These are phyloP conservation scores for Takakia lepidozioides DNA, from an alignment of 225 moss, liverwort and hornwort genomes.

Conservation along the genomic window DNA sequence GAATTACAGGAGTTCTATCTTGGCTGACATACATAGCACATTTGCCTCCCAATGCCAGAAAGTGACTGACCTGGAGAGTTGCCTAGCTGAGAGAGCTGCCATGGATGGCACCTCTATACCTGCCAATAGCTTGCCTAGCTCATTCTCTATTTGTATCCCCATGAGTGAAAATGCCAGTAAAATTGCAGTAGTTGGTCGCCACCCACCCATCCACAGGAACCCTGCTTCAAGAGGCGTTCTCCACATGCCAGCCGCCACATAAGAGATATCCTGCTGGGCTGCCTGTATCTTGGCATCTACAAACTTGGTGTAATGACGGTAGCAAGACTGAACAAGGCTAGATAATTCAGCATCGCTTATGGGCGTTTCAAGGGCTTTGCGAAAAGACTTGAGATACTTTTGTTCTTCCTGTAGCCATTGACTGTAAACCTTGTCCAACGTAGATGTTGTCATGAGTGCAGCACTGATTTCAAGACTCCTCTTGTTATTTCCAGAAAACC, in stretches of 20 bases:
- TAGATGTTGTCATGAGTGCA: constrained; percentile 34
- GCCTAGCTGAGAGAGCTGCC: constrained; percentile 59
- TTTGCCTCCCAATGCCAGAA: too few relatives aligned
- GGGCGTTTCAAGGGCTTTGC: constrained; percentile 22
- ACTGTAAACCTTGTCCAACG: constrained; percentile 39
- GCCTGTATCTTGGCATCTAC: constrained; percentile 61
- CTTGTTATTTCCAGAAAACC: too few relatives aligned
- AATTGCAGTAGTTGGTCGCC: constrained; percentile 57
- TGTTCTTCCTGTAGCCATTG: constrained; percentile 48
- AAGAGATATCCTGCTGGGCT: constrained; percentile 53
- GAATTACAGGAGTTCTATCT: too few relatives aligned
- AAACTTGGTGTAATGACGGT: constrained; percentile 40
- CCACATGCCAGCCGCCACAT: constrained; percentile 61
- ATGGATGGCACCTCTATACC: constrained; percentile 58
- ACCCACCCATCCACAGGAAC: constrained; percentile 81
- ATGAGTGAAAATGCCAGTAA: constrained; percentile 64
- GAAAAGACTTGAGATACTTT: constrained; percentile 26
- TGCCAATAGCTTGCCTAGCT: constrained; percentile 42
- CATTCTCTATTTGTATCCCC: constrained; percentile 66
- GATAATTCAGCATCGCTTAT: constrained; percentile 24
- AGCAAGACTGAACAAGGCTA: constrained; percentile 42
- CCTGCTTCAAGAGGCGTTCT: constrained; percentile 71
- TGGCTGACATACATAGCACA: too few relatives aligned
- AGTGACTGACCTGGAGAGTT: constrained; percentile 35
- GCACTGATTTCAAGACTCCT: too few relatives aligned